Evolutionary conservation across 164 flowering plant species (phyloP).

Genomic region (Brasenia schreberi): DNA sequence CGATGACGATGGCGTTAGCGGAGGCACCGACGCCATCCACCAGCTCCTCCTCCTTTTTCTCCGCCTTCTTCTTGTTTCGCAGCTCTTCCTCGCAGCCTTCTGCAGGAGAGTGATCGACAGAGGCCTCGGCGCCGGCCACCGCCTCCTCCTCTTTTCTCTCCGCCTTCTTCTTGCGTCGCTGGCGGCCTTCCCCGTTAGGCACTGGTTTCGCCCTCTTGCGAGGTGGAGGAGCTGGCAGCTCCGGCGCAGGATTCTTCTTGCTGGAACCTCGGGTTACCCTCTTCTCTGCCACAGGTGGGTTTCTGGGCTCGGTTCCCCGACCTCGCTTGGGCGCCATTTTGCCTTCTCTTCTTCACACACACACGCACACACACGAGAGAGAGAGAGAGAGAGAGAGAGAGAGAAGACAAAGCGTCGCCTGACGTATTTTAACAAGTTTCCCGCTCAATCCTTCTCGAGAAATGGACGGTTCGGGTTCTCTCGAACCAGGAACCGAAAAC

Average conservation of each 20-base stretch:
- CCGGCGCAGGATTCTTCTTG: neutral
- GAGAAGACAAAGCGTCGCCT: too few species aligned
- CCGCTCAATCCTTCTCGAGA: too few species aligned
- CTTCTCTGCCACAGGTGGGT: neutral
- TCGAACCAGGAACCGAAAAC: too few species aligned
- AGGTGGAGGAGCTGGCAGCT: neutral
- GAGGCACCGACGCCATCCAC: neutral
- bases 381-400: too few species aligned
- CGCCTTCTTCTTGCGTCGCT: neutral
- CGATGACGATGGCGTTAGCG: slow-evolving; percentile 1
- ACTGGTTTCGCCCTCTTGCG: neutral
- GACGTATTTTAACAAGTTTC: too few species aligned
- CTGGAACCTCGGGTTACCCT: too few species aligned
- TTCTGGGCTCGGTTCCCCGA: neutral
- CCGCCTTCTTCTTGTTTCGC: neutral
- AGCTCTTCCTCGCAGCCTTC: too few species aligned
- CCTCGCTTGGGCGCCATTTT: slow-evolving; percentile 4
- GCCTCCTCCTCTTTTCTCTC: neutral
- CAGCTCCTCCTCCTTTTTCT: neutral
- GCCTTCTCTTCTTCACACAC: too few species aligned
- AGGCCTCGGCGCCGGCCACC: neutral
- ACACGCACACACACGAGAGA: too few species aligned
- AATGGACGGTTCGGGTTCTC: too few species aligned
- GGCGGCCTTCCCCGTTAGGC: neutral
- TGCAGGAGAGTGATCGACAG: too few species aligned